phyloP scores from a whole-genome alignment of 371 early-diverging fungal species.

The Rhizopus sp. region DNA sequence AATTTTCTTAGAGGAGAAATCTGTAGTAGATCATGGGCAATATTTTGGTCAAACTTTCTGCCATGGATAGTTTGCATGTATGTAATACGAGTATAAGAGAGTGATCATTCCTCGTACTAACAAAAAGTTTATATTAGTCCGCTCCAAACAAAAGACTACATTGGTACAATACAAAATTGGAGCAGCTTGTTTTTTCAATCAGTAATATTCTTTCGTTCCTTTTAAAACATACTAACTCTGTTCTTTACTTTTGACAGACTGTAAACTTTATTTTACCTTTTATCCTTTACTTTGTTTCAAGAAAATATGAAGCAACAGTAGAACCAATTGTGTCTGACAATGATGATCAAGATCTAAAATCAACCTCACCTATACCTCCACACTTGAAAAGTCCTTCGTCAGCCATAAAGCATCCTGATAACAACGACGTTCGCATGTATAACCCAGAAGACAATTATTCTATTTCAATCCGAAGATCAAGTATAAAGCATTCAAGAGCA shows the following conservation, averaged over 20 bases:
- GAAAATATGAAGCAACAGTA: constrained; percentile 41
- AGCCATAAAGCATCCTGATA: constrained; percentile 11
- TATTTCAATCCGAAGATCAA: constrained; percentile 36
- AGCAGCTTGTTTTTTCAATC: constrained; percentile 51
- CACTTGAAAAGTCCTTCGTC: constrained; percentile 8
- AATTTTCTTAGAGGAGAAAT: constrained; percentile 64
- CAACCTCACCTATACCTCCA: neutral
- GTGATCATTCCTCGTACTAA: neutral
- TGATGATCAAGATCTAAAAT: neutral
- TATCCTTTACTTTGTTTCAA: constrained; percentile 69
- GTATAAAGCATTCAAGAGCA: constrained; percentile 19
- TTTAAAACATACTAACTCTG: constrained; percentile 16
- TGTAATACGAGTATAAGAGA: constrained; percentile 19
- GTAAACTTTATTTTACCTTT: constrained; percentile 81
- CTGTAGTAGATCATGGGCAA: constrained; percentile 55
- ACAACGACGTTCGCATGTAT: constrained; percentile 40
- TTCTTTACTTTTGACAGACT: constrained; percentile 57
- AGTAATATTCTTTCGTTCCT: constrained; percentile 19
- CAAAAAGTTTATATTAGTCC: constrained; percentile 21
- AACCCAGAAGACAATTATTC: constrained; percentile 44
- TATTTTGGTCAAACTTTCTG: constrained; percentile 60
- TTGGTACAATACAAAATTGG: constrained; percentile 45
- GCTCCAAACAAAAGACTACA: constrained; percentile 42
- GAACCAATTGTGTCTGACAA: constrained; percentile 16
- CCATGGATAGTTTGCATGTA: constrained; percentile 68